These are phyloP conservation scores for Coemansia sp. DNA, from an alignment of 192 early-diverging fungal species.

Conservation along the genomic window DNA sequence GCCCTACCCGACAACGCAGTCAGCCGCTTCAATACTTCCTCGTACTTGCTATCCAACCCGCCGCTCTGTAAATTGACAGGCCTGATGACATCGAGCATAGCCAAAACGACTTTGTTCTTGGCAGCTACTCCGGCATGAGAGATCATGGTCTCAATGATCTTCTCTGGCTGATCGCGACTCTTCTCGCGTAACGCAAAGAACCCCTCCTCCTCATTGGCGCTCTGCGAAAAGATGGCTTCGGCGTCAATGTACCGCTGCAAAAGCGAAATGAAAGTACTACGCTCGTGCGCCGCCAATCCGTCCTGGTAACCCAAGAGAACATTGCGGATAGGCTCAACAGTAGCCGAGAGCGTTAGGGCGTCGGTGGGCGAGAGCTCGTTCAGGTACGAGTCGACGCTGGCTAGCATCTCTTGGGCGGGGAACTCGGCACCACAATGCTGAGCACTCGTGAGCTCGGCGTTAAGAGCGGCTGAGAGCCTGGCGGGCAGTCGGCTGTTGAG, in stretches of 20 bases:
- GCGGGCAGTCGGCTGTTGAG: slow-evolving; percentile 85
- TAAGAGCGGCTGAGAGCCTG: slow-evolving; percentile 60
- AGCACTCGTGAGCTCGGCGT: slow-evolving; percentile 51
- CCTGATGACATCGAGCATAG: slow-evolving; percentile 79
- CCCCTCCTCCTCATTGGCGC: slow-evolving; percentile 79
- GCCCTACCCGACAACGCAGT: slow-evolving; percentile 74
- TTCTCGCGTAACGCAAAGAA: slow-evolving; percentile 83
- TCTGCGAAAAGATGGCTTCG: slow-evolving; percentile 79
- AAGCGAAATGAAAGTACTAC: slow-evolving; percentile 68
- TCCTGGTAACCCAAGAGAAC: slow-evolving; percentile 71
- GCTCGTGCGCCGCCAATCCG: slow-evolving; percentile 78
- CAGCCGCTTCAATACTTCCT: slow-evolving; percentile 74
- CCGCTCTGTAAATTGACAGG: slow-evolving; percentile 63
- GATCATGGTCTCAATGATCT: slow-evolving; percentile 68
- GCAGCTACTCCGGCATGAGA: slow-evolving; percentile 81
- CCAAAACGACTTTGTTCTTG: slow-evolving; percentile 77
- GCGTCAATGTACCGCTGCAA: slow-evolving; percentile 84
- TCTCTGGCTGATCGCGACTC: slow-evolving; percentile 78
- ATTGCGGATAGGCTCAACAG: slow-evolving; percentile 66
- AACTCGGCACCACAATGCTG: slow-evolving; percentile 56
- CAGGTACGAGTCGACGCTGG: slow-evolving; percentile 60
- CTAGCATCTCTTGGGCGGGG: slow-evolving; percentile 70
- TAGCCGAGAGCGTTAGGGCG: slow-evolving; percentile 59
- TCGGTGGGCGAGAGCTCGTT: slow-evolving; percentile 66
- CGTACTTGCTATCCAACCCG: slow-evolving; percentile 70